A percentile compares a stretch with the other conserved stretches of the same genome.
Conservation (phyloP, 108 stramenopile genomes). For the Cyclotella cryptica region DNA sequence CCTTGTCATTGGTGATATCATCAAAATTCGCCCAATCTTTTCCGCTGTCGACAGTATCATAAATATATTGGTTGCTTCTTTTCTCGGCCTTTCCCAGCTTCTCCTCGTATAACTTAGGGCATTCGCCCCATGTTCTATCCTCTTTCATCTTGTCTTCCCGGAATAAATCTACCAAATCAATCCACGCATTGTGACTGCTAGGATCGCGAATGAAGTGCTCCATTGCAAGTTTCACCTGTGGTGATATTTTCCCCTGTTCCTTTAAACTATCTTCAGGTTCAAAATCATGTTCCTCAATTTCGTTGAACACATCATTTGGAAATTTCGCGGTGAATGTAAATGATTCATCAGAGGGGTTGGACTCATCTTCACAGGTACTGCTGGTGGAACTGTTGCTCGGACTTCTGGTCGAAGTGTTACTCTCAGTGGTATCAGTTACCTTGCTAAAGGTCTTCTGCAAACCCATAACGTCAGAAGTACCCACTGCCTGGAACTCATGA, state of each 20-base stretch:
- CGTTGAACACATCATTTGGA: neutral
- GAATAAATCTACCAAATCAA: neutral
- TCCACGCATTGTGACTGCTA: neutral
- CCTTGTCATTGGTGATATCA: neutral
- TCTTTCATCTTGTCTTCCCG: neutral
- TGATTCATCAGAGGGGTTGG: neutral
- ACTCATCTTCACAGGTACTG: neutral
- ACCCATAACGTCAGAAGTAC: neutral
- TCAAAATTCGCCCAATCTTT: neutral
- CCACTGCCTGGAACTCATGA: neutral
- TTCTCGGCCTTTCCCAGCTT: neutral
- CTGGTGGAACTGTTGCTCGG: neutral
- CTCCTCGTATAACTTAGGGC: neutral
- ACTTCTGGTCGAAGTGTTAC: neutral
- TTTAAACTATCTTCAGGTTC: neutral
- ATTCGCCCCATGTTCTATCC: neutral
- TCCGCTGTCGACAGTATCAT: neutral
- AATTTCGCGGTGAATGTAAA: conserved; percentile 1
- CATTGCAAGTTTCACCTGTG: neutral
- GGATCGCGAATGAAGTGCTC: neutral
- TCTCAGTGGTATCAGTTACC: neutral
- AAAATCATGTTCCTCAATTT: neutral
- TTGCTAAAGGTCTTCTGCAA: neutral
- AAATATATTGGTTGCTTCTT: neutral
- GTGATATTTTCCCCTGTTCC: neutral